phyloP scores from a whole-genome alignment of 352 stramenopile species.

The Phytopythium chamaehyphon region DNA sequence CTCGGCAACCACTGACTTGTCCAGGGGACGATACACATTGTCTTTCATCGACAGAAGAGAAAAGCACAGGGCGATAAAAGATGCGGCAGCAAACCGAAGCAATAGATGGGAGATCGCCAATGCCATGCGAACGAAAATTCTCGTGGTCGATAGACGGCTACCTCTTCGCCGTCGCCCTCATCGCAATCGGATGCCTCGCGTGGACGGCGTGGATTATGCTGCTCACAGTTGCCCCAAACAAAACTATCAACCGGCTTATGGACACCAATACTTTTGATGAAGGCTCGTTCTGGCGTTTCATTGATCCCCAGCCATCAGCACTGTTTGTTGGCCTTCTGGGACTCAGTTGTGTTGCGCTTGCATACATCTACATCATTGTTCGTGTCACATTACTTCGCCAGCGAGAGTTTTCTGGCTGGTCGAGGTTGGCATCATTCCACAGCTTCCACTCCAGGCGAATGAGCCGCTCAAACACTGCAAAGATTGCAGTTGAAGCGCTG shows the following conservation, averaged over 20 bases:
- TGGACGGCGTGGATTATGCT: slow-evolving; percentile 11
- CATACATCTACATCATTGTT: slow-evolving; percentile 3
- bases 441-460: no score
- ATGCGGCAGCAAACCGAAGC: no score
- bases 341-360: not conserved
- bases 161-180: not conserved
- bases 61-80: no score
- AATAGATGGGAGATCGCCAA: no score
- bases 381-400: not conserved
- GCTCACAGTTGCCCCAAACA: slow-evolving; percentile 9
- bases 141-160: no score
- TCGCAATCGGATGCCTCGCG: slow-evolving; percentile 2
- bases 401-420: not conserved
- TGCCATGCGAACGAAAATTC: no score
- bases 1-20: no score
- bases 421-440: not conserved
- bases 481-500: no score
- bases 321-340: not conserved
- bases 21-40: no score
- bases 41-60: no score
- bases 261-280: slow-evolving; percentile 7
- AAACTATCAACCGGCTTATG: slow-evolving; percentile 9
- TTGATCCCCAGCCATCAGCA: not conserved
- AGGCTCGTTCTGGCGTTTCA: slow-evolving; percentile 10
- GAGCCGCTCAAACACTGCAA: not conserved